Base-by-base conservation (phyloP, 2,329 filamentous ascomycete genomes). In the Colletotrichum scovillei region DNA sequence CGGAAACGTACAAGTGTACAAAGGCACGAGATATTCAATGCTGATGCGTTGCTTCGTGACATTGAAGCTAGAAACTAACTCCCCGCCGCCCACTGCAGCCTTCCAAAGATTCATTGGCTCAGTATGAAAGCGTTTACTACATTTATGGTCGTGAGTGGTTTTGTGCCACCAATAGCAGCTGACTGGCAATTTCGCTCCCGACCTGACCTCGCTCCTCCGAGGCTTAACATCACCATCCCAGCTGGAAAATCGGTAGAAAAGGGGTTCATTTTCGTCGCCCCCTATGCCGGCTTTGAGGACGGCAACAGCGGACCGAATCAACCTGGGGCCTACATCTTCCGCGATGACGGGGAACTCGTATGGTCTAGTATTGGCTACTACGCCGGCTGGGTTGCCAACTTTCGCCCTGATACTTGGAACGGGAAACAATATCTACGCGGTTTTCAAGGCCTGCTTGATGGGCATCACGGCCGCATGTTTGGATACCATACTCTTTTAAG, bases 381-480 rank as follows among this genome's bases (percentile, higher is more conserved):
- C 30, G 55, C 60, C 7, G 71, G 71, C 11, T 66, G 60, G 67
- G 56, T 62, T 12, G 67, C 67, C 55, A 66, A 71, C 52, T 74
- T 74, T 24, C 59, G 71, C 5, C 30, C 57, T 24, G 67, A 59
- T 8, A 52, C 32, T 16, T 73, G 67, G 59, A 53, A 66, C 7
- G 67, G 67, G 26, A 16, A 66, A 26, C 60, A 52, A 9, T 26
- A 46, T 12, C 52, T 71, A 16, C 60, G 38, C 16, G 67, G 60
- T 22, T 74, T 71, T 28, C 60, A 74, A 38, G 67, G 67, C n/a
- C 56, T 26, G 3, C 53, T 65, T 49, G 65, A 85, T 60, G 76
- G 80, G 8, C 76, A 74, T 0, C 82, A 85, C 72, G 85, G 85
- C 4, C 75, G 74, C 42, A 74, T 71, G 7, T 76, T 71, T 60